Evolutionary conservation across 2,329 filamentous ascomycete genomes (phyloP), one percentile per base, ranked within the genome.

Genomic region (Sarocladiaceae sp.): DNA sequence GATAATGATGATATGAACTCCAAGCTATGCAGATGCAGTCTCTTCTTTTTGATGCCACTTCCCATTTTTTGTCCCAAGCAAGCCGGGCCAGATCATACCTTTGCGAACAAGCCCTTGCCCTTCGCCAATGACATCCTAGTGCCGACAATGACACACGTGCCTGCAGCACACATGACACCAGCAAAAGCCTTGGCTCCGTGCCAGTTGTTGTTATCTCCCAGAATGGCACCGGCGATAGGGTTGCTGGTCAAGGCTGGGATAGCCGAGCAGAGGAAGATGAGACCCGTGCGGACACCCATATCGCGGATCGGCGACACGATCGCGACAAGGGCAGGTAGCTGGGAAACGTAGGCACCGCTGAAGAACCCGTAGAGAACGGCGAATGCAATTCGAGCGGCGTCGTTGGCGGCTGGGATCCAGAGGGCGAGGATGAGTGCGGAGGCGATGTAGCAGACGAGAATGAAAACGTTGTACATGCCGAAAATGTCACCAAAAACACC

Each of bases 321-420:
- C 1, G 82, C 83, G 15, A 88, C 69, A 15, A 84, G 66, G 0
- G 82, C 75, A 0, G 84, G 81, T 0, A 73, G 70, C 17, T 87
- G 67, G 1, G 77, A 77, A 15, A 84, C 77, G 55, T 80, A 83
- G 2, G 78, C 76, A 10, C 84, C 84, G 1, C 77, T 80, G n/a
- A 73, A 74, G 61, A 87, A 85, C 6, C 84, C 84, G 55, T 83
- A 87, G 1, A 85, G 60, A 2, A 74, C 72, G 3, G 76, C 74
- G 62, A 85, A 87, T 13, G 79, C 68, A 46, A 86, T 76, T 49
- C 80, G 76, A 1, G 76, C 71, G 0, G 74, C 72, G 4, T 63
- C 64, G 12, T 60, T 71, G 31, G 50, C 53, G 31, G 61, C 70
- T 0, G 67, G 64, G 4, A 71, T 60, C 69, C 69, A 72, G 18